phyloP scores from a whole-genome alignment of 176 grass and related monocot genomes.

The Puya raimondii region DNA sequence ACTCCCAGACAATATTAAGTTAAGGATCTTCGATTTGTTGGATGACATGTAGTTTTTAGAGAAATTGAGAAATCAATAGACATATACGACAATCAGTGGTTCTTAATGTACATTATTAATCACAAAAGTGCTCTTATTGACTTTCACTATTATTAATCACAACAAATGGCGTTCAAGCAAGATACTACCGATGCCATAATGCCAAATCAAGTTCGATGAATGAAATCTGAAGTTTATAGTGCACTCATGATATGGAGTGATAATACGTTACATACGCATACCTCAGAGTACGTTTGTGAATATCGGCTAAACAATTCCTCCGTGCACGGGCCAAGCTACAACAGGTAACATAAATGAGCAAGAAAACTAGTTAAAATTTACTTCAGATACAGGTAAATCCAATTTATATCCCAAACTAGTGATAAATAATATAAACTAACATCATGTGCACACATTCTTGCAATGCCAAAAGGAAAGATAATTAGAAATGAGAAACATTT shows the following conservation, averaged over 20 bases:
- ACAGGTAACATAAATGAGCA: not conserved
- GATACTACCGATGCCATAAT: not conserved
- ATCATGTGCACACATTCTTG: too few relatives aligned
- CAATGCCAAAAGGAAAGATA: too few relatives aligned
- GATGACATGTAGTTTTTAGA: too few relatives aligned
- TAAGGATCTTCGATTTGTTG: too few relatives aligned
- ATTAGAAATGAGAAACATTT: too few relatives aligned
- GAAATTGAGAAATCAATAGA: too few relatives aligned
- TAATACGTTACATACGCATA: not conserved
- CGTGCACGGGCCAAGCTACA: constrained; percentile 33
- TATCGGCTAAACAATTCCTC: constrained; percentile 17
- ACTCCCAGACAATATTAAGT: not conserved
- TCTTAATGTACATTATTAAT: too few relatives aligned
- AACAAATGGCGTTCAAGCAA: not conserved
- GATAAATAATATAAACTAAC: too few relatives aligned
- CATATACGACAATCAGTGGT: too few relatives aligned
- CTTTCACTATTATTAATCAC: not conserved
- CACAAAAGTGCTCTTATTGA: too few relatives aligned
- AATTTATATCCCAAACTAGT: too few relatives aligned
- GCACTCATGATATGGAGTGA: not conserved
- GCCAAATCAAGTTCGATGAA: not conserved
- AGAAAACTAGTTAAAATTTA: not conserved
- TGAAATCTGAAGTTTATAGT: not conserved
- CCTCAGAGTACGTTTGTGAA: constrained; percentile 19
- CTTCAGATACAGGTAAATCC: too few relatives aligned